Evolutionary conservation across 2,329 filamentous ascomycete species (phyloP).

Genomic region (Mycosphaerella sp.): DNA sequence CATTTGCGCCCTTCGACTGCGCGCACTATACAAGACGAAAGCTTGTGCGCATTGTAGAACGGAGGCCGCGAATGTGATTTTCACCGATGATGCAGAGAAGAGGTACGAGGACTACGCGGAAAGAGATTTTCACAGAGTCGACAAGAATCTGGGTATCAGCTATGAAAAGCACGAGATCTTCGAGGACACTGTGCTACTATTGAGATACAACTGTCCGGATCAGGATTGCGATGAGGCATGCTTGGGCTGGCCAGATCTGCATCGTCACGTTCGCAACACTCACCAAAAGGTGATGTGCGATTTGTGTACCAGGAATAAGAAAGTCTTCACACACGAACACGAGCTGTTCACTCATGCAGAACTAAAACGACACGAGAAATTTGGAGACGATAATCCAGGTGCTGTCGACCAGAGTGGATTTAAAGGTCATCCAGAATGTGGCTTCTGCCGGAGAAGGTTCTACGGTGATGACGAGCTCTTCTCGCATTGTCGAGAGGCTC

Average conservation of each 20-base stretch:
- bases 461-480: conserved; percentile 96
- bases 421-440: conserved; percentile 89
- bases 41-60: conserved; percentile 93
- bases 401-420: conserved; percentile 91
- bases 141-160: conserved; percentile 82
- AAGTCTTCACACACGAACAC: conserved; percentile 97
- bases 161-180: conserved; percentile 87
- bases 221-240: conserved; percentile 77
- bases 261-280: conserved; percentile 71
- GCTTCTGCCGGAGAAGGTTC: conserved; percentile 85
- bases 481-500: conserved; percentile 84
- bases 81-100: conserved; percentile 78
- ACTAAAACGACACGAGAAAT: conserved; percentile 78
- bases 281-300: conserved; percentile 90
- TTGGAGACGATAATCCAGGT: conserved; percentile 85
- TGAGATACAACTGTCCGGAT: conserved; percentile 94
- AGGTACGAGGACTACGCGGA: conserved; percentile 76
- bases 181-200: conserved; percentile 78
- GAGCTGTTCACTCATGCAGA: conserved; percentile 79
- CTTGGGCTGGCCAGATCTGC: conserved; percentile 70
- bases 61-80: conserved; percentile 74
- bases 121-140: conserved; percentile 66
- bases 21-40: conserved; percentile 92
- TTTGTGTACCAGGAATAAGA: conserved; percentile 88
- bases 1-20: conserved; percentile 84